These are phyloP conservation scores for Backusella parvicylindrica DNA, from an alignment of 192 early-diverging fungal species.

Conservation along the genomic window DNA sequence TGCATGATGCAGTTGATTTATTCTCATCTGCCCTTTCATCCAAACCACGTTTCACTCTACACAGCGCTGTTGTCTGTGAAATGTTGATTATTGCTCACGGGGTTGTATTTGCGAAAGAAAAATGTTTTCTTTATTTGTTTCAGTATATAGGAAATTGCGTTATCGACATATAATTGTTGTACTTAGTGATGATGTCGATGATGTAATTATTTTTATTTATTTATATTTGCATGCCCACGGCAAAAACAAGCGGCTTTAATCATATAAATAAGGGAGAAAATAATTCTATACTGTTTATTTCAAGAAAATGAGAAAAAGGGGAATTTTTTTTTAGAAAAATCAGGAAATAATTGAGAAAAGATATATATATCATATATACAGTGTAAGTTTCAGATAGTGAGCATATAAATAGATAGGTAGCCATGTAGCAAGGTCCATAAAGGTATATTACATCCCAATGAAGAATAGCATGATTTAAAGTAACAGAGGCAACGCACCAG, in stretches of 20 bases:
- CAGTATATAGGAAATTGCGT: background rate
- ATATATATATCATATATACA: no score
- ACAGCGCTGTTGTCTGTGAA: background rate
- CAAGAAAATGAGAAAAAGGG: no score
- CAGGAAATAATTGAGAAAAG: no score
- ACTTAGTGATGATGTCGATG: background rate
- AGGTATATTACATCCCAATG: no score
- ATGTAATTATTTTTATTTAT: background rate
- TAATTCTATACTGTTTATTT: background rate
- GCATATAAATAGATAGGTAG: no score
- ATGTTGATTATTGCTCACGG: background rate
- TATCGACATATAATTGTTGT: background rate
- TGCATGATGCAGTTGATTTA: background rate
- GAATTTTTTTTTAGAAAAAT: no score
- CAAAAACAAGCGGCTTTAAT: background rate
- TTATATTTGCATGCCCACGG: background rate
- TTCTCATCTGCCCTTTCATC: conserved; percentile 1
- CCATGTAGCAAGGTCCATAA: no score
- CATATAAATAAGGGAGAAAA: background rate
- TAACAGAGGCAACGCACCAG: no score
- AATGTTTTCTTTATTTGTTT: background rate
- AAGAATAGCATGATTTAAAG: no score
- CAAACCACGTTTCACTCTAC: background rate
- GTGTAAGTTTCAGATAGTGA: no score
- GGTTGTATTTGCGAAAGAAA: background rate